phyloP scores from a whole-genome alignment of 768 basidiomycete genomes.

The Suillus brevipes region DNA sequence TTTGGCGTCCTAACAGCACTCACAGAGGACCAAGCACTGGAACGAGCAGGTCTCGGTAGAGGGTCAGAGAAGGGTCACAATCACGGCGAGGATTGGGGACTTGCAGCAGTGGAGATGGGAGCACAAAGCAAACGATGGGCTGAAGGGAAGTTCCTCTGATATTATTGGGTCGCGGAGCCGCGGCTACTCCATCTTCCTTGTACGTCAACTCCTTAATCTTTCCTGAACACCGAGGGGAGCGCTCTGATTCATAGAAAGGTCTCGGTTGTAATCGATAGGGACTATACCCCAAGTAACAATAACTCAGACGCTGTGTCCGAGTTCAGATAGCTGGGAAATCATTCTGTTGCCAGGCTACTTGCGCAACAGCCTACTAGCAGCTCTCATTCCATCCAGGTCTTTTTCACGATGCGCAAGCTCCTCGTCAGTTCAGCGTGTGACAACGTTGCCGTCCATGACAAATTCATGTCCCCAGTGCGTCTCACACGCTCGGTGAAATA shows the following conservation, averaged over 20 bases:
- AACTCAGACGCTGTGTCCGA: neutral
- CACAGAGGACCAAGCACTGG: constrained; percentile 91
- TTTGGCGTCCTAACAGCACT: constrained; percentile 95
- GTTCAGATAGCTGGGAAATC: neutral
- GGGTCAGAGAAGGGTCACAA: constrained; percentile 82
- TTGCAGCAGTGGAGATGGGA: constrained; percentile 94
- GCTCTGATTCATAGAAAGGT: neutral
- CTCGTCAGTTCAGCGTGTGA: neutral
- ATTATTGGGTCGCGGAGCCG: neutral
- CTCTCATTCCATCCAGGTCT: neutral
- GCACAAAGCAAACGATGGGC: constrained; percentile 64
- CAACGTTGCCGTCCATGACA: neutral
- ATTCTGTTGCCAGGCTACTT: neutral
- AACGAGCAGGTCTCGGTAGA: constrained; percentile 85
- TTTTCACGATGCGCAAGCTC: neutral
- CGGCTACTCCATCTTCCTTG: neutral
- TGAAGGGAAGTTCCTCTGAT: constrained; percentile 57
- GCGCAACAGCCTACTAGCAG: neutral
- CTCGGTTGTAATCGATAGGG: neutral
- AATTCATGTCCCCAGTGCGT: neutral
- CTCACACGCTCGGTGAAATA: neutral
- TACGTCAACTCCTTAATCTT: neutral
- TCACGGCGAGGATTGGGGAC: constrained; percentile 98
- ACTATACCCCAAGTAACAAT: neutral
- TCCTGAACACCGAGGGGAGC: neutral